Base-by-base conservation (phyloP, 495 filamentous ascomycete species). In the Aspergillus carlsbadensis region DNA sequence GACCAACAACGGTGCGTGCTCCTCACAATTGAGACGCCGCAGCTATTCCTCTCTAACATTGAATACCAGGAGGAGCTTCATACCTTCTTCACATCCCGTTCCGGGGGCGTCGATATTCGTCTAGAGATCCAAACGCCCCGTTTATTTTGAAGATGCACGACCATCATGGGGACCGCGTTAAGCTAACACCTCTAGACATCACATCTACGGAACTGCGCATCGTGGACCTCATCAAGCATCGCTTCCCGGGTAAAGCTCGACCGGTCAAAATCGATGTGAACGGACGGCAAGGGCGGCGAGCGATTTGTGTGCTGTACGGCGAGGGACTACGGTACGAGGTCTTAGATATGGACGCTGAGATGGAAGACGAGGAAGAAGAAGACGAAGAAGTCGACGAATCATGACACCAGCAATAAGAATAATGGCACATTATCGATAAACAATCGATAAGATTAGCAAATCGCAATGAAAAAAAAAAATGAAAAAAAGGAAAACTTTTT, bases 301-400 rank as follows among this genome's bases (percentile, higher is more conserved):
- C 78, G 20, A 70, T 81, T 3, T 84, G 80, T 60, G 79, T 84
- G 20, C 59, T 86, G 48, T 82, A 81, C 54, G 73, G 76, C 11
- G 82, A 86, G 60, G 68, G 66, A 15, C 64, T 79, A 65, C 76
- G 75, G 42, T 86, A 85, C 61, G 76, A 80, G 33, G 75, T 86
- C 7, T 75, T 84, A 52, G 81, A 84, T 61, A 51, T 86, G 50
- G 84, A 86, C 66, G 67, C 67, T 44, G 71, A 62, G 15, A 65
- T 70, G 33, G 68, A 59, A 11, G 58, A 69, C 14, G 72, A 71
- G 24, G 68, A 66, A n/a, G 67, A 68, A 1, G 62, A 65, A 24
- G 61, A 63, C 18, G 64, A 65, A 33, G 62, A 67, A n/a, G 61
- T 58, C 8, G 61, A 62, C 7, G 56, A 59, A 34, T 52, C 52